Evolutionary conservation across 352 stramenopile genomes (phyloP), one percentile per base, ranked within the genome.

Genomic region (Lagenidium sp.): DNA sequence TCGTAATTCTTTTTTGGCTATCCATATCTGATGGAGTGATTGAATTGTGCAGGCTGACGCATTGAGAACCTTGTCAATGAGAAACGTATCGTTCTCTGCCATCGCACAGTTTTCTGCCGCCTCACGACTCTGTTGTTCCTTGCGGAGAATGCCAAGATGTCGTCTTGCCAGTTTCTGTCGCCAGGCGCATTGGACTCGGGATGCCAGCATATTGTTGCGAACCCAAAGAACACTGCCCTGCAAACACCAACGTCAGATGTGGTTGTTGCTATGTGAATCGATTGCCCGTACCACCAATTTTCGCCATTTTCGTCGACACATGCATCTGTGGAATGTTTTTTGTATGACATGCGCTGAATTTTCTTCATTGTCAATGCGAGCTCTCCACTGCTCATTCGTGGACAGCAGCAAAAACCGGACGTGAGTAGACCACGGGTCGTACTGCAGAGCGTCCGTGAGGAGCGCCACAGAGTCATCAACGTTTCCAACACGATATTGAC

Each of bases 131-230:
- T 53, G 57, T 5, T 61, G 61, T 29, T 61, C 29, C 13, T 62
- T 15, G 10, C 47, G 44, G 34, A 73, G 50, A 6, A 39, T 41
- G 7, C 22, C 36, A 15, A 76, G 50, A 23, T 67, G 30, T 4
- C 41, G 12, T 1, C 53, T 50, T n/a, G 66, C 58, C 20, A 35
- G 16, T 30, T 57, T 54, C 19, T 57, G 39, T 21, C 62, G 52
- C 71, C 64, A 85, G 2, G 53, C 50, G 32, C 68, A 69, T 49
- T 85, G 71, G 37, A 87, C 76, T 3, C n/a, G n/a, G n/a, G n/a
- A n/a, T n/a, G n/a, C n/a, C n/a, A n/a, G n/a, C n/a, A n/a, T n/a
- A n/a, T n/a, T n/a, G n/a, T n/a, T n/a, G n/a, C n/a, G n/a, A n/a
- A n/a, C n/a, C n/a, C n/a, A n/a, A n/a, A n/a, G n/a, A n/a, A n/a